Evolutionary conservation across 805 yeast genomes (phyloP).

Genomic region (Kodamaea leandrae): DNA sequence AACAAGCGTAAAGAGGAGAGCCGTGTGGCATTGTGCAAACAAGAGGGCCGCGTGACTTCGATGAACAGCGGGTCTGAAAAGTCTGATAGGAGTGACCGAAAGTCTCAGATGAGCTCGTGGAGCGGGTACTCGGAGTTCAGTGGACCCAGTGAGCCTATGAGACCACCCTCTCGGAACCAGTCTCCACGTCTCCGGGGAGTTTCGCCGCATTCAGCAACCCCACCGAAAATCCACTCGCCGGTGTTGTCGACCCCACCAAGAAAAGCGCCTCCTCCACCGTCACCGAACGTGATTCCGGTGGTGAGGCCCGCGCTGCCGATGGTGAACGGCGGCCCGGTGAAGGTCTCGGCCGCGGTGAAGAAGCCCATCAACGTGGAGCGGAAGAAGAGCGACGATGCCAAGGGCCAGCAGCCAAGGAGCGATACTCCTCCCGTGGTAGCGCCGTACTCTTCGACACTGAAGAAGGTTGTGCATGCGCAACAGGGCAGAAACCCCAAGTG

Average conservation of each 20-base stretch:
- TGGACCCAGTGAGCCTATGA: too few relatives aligned
- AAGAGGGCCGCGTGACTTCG: not conserved
- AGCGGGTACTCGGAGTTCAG: not conserved
- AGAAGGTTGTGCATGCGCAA: not conserved
- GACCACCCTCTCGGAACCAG: not conserved
- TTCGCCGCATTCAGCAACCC: constrained; percentile 1
- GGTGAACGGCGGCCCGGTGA: not conserved
- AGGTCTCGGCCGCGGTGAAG: not conserved
- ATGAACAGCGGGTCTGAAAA: too few relatives aligned
- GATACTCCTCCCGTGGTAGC: not conserved
- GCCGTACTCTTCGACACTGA: not conserved
- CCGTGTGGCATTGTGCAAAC: not conserved
- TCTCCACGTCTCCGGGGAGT: not conserved
- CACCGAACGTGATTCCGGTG: not conserved
- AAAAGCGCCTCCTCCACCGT: constrained; percentile 8
- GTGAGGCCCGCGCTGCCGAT: not conserved
- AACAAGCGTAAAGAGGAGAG: not conserved
- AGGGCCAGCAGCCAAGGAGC: not conserved
- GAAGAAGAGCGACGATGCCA: not conserved
- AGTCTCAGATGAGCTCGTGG: not conserved
- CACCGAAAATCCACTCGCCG: constrained; percentile 7
- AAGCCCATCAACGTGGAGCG: not conserved
- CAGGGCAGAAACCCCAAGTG: not conserved
- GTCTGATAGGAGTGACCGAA: too few relatives aligned
- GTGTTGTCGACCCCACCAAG: constrained; percentile 7